Conservation (phyloP, 805 yeast species). For the Candida odintsovae region DNA sequence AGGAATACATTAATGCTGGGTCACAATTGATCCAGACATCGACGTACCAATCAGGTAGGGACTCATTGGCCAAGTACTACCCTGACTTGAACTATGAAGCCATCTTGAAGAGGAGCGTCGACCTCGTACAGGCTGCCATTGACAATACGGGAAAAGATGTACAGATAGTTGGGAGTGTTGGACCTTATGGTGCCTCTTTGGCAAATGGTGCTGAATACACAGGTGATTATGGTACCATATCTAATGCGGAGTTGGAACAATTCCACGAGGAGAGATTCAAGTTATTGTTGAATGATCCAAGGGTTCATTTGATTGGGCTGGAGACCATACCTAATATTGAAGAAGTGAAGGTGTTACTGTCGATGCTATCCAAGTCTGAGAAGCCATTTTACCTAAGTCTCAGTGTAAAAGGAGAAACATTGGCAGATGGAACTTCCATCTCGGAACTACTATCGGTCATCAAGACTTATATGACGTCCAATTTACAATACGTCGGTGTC, state of each 20-base stretch:
- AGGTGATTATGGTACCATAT: slow-evolving; percentile 50
- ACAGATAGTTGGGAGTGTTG: slow-evolving; percentile 57
- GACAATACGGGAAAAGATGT: slow-evolving; percentile 3
- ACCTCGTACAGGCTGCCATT: slow-evolving; percentile 10
- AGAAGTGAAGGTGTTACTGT: slow-evolving; percentile 49
- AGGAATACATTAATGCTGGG: slow-evolving; percentile 45
- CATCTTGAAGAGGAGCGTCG: slow-evolving; percentile 11
- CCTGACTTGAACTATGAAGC: slow-evolving; percentile 22
- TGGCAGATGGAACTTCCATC: slow-evolving; percentile 49
- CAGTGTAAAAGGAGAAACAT: slow-evolving; percentile 32
- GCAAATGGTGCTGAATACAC: slow-evolving; percentile 70
- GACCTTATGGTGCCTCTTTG: slow-evolving; percentile 71
- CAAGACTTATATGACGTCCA: slow-evolving; percentile 10
- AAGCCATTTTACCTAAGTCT: slow-evolving; percentile 41
- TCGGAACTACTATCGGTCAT: slow-evolving; percentile 25
- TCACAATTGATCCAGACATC: slow-evolving; percentile 48
- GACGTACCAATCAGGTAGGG: slow-evolving; percentile 46
- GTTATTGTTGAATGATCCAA: slow-evolving; percentile 31
- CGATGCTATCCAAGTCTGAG: slow-evolving; percentile 29
- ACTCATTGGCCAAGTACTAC: slow-evolving; percentile 24
- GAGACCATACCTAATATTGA: slow-evolving; percentile 66
- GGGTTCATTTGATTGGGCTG: slow-evolving; percentile 53
- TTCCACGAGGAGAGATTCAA: slow-evolving; percentile 48
- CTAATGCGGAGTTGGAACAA: slow-evolving; percentile 29
- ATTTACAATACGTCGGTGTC: slow-evolving; percentile 44